Conservation (phyloP, 257 asterid species). For the Plantago major region DNA sequence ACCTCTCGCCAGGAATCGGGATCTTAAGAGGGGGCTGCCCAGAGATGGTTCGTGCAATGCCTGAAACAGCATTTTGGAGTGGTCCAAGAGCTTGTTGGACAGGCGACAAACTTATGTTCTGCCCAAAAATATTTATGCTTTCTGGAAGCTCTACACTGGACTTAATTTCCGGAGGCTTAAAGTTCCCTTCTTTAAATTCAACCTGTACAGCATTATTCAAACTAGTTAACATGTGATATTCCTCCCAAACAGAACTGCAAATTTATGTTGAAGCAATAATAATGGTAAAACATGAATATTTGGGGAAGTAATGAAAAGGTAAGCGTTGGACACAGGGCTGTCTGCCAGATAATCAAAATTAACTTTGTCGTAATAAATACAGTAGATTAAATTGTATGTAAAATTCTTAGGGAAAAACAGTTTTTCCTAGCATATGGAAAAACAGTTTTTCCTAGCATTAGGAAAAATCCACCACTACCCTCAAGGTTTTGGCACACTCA, state of each 20-base stretch:
- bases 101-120: constrained; percentile 57
- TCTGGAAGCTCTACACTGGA: constrained; percentile 77
- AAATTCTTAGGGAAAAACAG: too few relatives aligned
- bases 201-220: constrained; percentile 37
- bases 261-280: not conserved
- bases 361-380: too few relatives aligned
- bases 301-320: too few relatives aligned
- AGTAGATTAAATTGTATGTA: too few relatives aligned
- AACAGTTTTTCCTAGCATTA: too few relatives aligned
- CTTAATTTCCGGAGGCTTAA: constrained; percentile 88
- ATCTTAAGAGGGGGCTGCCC: constrained; percentile 83
- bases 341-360: too few relatives aligned
- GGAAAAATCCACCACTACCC: too few relatives aligned
- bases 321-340: too few relatives aligned
- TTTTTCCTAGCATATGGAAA: too few relatives aligned
- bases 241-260: not conserved
- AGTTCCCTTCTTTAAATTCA: constrained; percentile 79
- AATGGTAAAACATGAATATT: too few relatives aligned
- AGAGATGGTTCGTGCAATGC: constrained; percentile 65
- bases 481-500: too few relatives aligned
- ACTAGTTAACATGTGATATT: not conserved
- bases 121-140: constrained; percentile 63
- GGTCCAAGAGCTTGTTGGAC: constrained; percentile 68
- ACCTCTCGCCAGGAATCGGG: constrained; percentile 70
- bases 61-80: constrained; percentile 55